Percentiles rank a stretch among this genome's conserved stretches.
Evolutionary conservation across 305 asterid species (phyloP).

Genomic region (Fraxinus dipetala): DNA sequence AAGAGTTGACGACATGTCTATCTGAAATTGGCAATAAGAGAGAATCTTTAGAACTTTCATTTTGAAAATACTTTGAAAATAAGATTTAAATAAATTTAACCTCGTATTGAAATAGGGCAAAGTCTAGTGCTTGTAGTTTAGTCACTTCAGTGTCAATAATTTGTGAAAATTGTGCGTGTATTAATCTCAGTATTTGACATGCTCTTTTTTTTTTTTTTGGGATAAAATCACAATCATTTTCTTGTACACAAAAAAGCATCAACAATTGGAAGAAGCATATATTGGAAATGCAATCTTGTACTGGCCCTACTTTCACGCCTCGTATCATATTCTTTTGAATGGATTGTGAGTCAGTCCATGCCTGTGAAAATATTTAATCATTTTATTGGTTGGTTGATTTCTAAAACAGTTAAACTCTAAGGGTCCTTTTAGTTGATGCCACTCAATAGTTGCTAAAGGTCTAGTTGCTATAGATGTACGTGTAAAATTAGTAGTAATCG

Average conservation of each 20-base stretch:
- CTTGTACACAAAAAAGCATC: background rate
- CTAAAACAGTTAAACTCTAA: slow-evolving; percentile 23
- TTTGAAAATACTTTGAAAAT: slow-evolving; percentile 11
- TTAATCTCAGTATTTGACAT: background rate
- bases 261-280: background rate
- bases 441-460: slow-evolving; percentile 29
- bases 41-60: slow-evolving; percentile 22
- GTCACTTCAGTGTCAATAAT: background rate
- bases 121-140: background rate
- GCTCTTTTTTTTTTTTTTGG: no score
- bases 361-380: slow-evolving; percentile 35
- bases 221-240: background rate
- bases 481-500: background rate
- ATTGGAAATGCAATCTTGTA: background rate
- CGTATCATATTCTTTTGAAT: slow-evolving; percentile 32
- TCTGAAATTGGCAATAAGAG: slow-evolving; percentile 29
- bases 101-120: background rate
- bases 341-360: slow-evolving; percentile 44
- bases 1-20: slow-evolving; percentile 33
- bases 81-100: background rate
- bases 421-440: slow-evolving; percentile 31
- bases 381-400: slow-evolving; percentile 37
- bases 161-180: background rate
- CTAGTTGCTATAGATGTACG: background rate
- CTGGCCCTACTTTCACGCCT: slow-evolving; percentile 4